Percentiles rank a stretch among this genome's conserved stretches.
Conservation (phyloP, 1,284 basidiomycete genomes). For the Puccinia coronata region DNA sequence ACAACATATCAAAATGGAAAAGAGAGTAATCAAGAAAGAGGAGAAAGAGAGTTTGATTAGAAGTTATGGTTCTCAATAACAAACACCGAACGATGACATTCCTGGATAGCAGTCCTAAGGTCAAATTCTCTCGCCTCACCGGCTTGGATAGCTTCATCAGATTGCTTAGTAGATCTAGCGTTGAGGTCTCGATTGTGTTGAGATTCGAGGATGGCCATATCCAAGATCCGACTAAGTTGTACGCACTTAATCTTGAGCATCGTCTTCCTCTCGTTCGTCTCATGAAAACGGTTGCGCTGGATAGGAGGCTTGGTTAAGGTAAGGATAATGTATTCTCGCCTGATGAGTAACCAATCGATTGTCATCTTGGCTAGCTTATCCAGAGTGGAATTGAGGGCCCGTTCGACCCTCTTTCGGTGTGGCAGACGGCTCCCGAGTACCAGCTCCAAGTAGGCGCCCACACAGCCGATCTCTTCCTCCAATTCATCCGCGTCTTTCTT, state of each 20-base stretch:
- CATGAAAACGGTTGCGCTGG: not conserved
- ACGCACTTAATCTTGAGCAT: slow-evolving; percentile 8
- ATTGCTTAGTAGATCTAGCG: slow-evolving; percentile 33
- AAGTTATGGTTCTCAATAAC: slow-evolving; percentile 34
- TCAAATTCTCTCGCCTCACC: slow-evolving; percentile 40
- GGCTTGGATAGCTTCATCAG: slow-evolving; percentile 29
- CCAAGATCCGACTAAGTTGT: slow-evolving; percentile 2
- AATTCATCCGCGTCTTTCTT: not conserved
- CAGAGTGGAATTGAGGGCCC: not conserved
- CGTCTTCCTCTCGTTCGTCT: not conserved
- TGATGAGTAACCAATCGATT: slow-evolving; percentile 38
- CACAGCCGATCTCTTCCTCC: not conserved
- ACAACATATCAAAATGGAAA: not conserved
- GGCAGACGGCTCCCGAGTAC: slow-evolving; percentile 1
- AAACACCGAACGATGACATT: slow-evolving; percentile 31
- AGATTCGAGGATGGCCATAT: slow-evolving; percentile 29
- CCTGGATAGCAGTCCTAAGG: slow-evolving; percentile 25
- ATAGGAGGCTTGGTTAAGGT: not conserved
- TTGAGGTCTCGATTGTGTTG: slow-evolving; percentile 27
- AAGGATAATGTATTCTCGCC: slow-evolving; percentile 22
- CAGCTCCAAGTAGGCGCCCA: slow-evolving; percentile 22
- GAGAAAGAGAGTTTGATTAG: not conserved
- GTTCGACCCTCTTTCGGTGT: not conserved
- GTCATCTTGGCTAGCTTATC: slow-evolving; percentile 43
- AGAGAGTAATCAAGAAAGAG: not conserved